Evolutionary conservation across 2,329 filamentous ascomycete genomes (phyloP).

Genomic region (Ceratocystis diversiconidia): DNA sequence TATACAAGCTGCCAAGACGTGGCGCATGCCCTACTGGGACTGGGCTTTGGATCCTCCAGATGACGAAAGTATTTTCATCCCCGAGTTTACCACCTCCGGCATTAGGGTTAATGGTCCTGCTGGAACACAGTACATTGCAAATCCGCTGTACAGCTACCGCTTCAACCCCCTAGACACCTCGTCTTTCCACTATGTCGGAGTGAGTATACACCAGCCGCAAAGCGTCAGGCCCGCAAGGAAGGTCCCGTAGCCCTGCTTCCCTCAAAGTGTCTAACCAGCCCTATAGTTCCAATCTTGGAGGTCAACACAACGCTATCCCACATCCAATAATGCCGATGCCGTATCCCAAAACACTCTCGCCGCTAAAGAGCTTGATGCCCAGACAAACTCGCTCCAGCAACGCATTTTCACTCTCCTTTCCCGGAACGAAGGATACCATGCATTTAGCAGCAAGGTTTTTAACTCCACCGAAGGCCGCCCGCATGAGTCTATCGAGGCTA

Average conservation of each 20-base stretch:
- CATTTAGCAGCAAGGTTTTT: constrained; percentile 57
- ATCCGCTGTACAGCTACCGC: constrained; percentile 46
- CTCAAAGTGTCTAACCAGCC: constrained; percentile 13
- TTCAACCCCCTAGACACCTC: constrained; percentile 46
- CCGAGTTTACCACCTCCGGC: constrained; percentile 33
- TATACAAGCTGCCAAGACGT: constrained; percentile 34
- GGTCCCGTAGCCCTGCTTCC: too few species aligned
- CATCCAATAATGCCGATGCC: constrained; percentile 22
- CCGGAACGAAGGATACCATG: constrained; percentile 51
- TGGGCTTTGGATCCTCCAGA: constrained; percentile 38
- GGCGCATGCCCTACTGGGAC: constrained; percentile 46
- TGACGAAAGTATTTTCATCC: constrained; percentile 35
- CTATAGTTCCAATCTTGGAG: constrained; percentile 43
- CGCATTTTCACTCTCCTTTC: constrained; percentile 55
- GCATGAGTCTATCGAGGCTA: constrained; percentile 50
- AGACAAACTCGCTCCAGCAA: constrained; percentile 41
- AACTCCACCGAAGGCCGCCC: constrained; percentile 32
- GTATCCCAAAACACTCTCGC: constrained; percentile 46
- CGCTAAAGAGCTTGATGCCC: constrained; percentile 37
- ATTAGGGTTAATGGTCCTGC: constrained; percentile 43
- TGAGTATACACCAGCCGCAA: constrained; percentile 27
- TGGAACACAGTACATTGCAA: constrained; percentile 40
- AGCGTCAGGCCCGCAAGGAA: constrained; percentile 12
- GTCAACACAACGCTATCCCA: constrained; percentile 45
- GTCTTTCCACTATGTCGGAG: constrained; percentile 45